Evolutionary conservation across 768 basidiomycete genomes (phyloP).

Genomic region (Mrakia frigida): DNA sequence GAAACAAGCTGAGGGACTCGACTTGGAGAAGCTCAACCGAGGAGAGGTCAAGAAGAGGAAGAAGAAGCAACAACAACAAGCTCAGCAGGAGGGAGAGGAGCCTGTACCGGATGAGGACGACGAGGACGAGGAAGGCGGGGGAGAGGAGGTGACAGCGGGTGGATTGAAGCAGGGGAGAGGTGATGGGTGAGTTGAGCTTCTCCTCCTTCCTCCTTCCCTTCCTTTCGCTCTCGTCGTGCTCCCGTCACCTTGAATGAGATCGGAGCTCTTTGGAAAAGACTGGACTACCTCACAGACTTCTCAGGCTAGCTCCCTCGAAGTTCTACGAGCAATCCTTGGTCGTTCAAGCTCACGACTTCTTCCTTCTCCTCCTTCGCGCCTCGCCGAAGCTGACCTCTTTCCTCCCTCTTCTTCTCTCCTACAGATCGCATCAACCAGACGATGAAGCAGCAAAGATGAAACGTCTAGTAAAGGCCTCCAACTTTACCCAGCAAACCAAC

Average conservation of each 20-base stretch:
- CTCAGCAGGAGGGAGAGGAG: slow-evolving; percentile 42
- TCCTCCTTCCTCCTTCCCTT: not conserved
- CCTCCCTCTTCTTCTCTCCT: slow-evolving; percentile 57
- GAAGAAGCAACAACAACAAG: slow-evolving; percentile 54
- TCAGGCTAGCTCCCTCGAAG: not conserved
- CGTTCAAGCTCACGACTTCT: too few species aligned
- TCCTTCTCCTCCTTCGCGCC: not conserved
- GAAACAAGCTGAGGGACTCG: slow-evolving; percentile 61
- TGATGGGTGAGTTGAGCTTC: slow-evolving; percentile 18
- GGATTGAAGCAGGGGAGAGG: slow-evolving; percentile 14
- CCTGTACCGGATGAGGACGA: slow-evolving; percentile 52
- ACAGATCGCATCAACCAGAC: slow-evolving; percentile 6
- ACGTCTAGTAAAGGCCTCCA: slow-evolving; percentile 52
- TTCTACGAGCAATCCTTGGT: not conserved
- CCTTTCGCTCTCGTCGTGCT: not conserved
- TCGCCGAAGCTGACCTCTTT: slow-evolving; percentile 56
- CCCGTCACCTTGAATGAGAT: not conserved
- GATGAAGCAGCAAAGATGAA: slow-evolving; percentile 33
- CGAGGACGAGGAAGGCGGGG: slow-evolving; percentile 29
- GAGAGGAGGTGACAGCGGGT: slow-evolving; percentile 32
- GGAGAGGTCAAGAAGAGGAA: slow-evolving; percentile 59
- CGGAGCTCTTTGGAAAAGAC: too few species aligned
- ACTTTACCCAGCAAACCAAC: slow-evolving; percentile 97
- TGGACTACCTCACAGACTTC: too few species aligned
- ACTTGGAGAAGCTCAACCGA: slow-evolving; percentile 72